Conservation (phyloP, 1,139 yeast species). For the Yamadazyma dendronema region DNA sequence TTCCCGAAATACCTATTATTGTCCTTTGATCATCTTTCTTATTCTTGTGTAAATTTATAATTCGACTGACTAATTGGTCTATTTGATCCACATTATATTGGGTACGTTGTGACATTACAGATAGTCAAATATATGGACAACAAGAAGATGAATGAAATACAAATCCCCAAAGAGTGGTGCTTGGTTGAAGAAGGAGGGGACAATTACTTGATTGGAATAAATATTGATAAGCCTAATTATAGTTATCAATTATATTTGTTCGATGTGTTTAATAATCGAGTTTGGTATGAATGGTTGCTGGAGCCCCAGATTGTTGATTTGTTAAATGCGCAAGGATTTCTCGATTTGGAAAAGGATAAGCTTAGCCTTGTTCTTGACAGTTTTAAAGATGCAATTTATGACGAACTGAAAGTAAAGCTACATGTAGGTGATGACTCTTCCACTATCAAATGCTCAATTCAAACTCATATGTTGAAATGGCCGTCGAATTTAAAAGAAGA, state of each 20-base stretch:
- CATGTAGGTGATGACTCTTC: not conserved
- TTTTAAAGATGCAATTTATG: slow-evolving; percentile 2
- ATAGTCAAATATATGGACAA: too few species aligned
- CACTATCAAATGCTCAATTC: not conserved
- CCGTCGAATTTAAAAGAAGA: not conserved
- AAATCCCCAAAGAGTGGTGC: not conserved
- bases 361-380: slow-evolving; percentile 11
- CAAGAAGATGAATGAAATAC: not conserved
- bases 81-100: slow-evolving; percentile 7
- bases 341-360: slow-evolving; percentile 19
- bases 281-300: slow-evolving; percentile 16
- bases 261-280: slow-evolving; percentile 4
- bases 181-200: not conserved
- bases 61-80: slow-evolving; percentile 12
- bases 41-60: slow-evolving; percentile 3
- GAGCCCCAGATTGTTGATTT: slow-evolving; percentile 13
- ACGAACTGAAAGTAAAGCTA: not conserved
- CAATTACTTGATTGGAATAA: slow-evolving; percentile 6
- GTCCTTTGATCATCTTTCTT: slow-evolving; percentile 3
- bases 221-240: not conserved
- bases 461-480: not conserved
- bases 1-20: slow-evolving; percentile 64
- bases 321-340: slow-evolving; percentile 24
- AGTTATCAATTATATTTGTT: slow-evolving; percentile 7
- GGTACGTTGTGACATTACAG: too few species aligned